These are phyloP conservation scores for Scheffersomyces segobiensis DNA, from an alignment of 1,139 yeast genomes.

Conservation along the genomic window DNA sequence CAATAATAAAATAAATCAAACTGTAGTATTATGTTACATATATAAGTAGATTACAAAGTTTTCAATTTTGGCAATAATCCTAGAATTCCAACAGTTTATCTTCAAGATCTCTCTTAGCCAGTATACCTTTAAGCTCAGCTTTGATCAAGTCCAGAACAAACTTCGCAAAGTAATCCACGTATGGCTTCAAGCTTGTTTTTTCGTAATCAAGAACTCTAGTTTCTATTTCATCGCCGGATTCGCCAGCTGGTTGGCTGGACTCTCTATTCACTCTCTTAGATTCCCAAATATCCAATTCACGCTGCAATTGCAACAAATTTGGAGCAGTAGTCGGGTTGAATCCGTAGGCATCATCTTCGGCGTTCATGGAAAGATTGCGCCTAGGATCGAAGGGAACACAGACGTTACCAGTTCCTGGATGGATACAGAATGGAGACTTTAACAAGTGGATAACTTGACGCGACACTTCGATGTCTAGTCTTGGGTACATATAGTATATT, in stretches of 20 bases:
- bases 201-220: conserved; percentile 47
- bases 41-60: not conserved
- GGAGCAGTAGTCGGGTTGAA: conserved; percentile 87
- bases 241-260: conserved; percentile 26
- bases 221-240: conserved; percentile 25
- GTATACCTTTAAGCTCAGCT: conserved; percentile 48
- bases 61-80: not conserved
- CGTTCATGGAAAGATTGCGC: conserved; percentile 33
- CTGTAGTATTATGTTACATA: not conserved
- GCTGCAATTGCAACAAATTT: conserved; percentile 60
- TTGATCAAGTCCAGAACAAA: conserved; percentile 61
- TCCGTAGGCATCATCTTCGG: conserved; percentile 44
- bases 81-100: conserved; percentile 14
- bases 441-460: conserved; percentile 86
- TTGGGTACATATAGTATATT: conserved; percentile 79
- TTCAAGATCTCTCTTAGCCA: conserved; percentile 48
- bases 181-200: conserved; percentile 72
- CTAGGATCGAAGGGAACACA: conserved; percentile 88
- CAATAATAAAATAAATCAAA: conserved; percentile 9
- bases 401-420: conserved; percentile 95
- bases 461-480: conserved; percentile 91
- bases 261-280: conserved; percentile 28
- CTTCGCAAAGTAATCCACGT: conserved; percentile 65
- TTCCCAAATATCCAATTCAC: conserved; percentile 52
- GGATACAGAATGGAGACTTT: conserved; percentile 97